These are phyloP conservation scores for Podospora appendiculata DNA, from an alignment of 495 filamentous ascomycete genomes.

Conservation along the genomic window DNA sequence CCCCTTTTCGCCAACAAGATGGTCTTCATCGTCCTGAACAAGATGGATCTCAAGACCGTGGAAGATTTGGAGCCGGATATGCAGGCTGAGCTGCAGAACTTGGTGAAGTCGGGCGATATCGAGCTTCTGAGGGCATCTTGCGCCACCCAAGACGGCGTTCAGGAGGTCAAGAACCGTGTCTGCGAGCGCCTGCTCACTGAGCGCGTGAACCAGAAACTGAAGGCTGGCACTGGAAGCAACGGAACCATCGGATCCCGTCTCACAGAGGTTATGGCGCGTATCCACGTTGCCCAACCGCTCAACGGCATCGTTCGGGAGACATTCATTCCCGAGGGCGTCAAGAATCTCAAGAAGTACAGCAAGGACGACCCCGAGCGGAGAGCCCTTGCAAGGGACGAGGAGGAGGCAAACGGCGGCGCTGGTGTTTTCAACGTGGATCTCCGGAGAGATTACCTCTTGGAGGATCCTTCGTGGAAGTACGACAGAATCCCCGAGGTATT, in stretches of 20 bases:
- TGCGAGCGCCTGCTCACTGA: constrained; percentile 90
- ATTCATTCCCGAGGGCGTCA: constrained; percentile 83
- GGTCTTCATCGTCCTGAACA: constrained; percentile 94
- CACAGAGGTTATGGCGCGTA: constrained; percentile 81
- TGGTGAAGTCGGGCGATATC: constrained; percentile 78
- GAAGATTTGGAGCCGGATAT: constrained; percentile 82
- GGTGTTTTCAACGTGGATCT: constrained; percentile 94
- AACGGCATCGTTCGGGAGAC: constrained; percentile 68
- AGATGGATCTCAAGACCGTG: constrained; percentile 83
- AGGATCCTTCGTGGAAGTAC: constrained; percentile 83
- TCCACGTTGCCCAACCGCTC: constrained; percentile 90
- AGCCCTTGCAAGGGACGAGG: constrained; percentile 74
- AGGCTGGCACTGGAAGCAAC: constrained; percentile 69
- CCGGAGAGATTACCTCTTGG: constrained; percentile 76
- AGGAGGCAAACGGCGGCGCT: constrained; percentile 87
- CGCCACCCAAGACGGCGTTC: constrained; percentile 90
- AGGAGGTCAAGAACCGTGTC: constrained; percentile 86
- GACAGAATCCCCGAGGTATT: constrained; percentile 88
- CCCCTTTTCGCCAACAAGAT: constrained; percentile 96
- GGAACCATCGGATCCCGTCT: constrained; percentile 69
- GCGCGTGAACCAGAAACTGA: constrained; percentile 89
- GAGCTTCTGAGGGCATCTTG: constrained; percentile 89
- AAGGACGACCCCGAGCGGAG: constrained; percentile 77
- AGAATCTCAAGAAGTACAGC: constrained; percentile 75
- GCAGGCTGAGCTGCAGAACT: constrained; percentile 65